Evolutionary conservation across 1,284 basidiomycete species (phyloP).

Genomic region (Lentinula novae-zelandiae): DNA sequence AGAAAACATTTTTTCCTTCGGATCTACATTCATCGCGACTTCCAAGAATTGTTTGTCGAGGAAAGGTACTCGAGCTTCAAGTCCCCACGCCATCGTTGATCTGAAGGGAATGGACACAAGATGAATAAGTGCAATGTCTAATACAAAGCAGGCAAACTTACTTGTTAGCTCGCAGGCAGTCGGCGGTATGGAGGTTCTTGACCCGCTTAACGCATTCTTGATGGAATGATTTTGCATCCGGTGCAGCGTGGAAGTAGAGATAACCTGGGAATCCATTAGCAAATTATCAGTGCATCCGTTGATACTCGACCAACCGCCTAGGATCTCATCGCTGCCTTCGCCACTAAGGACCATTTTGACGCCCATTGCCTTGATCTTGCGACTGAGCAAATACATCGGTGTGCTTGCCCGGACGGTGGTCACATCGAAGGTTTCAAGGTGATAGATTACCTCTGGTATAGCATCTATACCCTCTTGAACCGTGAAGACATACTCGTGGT

Average conservation of each 20-base stretch:
- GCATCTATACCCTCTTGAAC: constrained; percentile 98
- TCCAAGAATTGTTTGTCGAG: constrained; percentile 97
- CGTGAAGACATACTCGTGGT: constrained; percentile 98
- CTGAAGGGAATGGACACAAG: constrained; percentile 32
- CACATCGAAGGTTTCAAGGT: constrained; percentile 98
- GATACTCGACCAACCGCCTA: constrained; percentile 67
- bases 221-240: constrained; percentile 87
- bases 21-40: constrained; percentile 88
- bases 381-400: constrained; percentile 94
- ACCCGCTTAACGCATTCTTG: constrained; percentile 94
- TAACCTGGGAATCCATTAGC: constrained; percentile 58
- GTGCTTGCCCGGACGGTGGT: constrained; percentile 98
- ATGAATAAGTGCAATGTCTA: constrained; percentile 1
- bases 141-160: constrained; percentile 24
- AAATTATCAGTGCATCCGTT: not conserved
- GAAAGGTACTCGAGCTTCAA: constrained; percentile 99
- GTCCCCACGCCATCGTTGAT: constrained; percentile 99
- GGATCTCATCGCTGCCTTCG: constrained; percentile 97
- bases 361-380: constrained; percentile 99
- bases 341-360: constrained; percentile 99
- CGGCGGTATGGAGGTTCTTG: constrained; percentile 97
- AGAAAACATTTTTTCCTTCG: constrained; percentile 87
- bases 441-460: constrained; percentile 96
- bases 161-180: constrained; percentile 99
- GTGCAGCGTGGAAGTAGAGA: constrained; percentile 99